Evolutionary conservation across 352 stramenopile species (phyloP), one percentile per base, ranked within the genome.

Genomic region (Globisporangium megalacanthum): DNA sequence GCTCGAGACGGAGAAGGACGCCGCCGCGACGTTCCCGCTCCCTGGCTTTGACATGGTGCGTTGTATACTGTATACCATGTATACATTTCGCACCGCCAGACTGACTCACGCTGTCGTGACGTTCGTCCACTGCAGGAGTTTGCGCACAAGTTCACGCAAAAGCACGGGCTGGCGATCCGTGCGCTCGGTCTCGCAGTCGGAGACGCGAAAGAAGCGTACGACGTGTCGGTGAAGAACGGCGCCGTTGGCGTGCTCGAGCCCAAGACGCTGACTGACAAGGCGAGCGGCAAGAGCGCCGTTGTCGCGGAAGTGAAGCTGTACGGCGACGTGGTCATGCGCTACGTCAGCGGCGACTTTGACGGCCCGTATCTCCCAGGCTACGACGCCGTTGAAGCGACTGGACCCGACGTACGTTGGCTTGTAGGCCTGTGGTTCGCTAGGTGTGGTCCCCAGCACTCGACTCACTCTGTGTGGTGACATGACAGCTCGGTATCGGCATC

Each of bases 281-380:
- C 68, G 29, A 88, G 70, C n/a, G 69, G 78, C 53, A 87, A 80
- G 65, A 62, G 52, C 15, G 67, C 52, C 1, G 77, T 71, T 1
- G 69, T 97, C 45, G 83, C 88, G 1, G 86, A 96, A 61, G 82
- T 97, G 25, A 78, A 88, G 60, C 62, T 94, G 8, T 96, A 96
- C 62, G 89, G 89, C 0, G 88, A 97, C 54, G 83, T 94, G 20
- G 89, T 97, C 17, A 69, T 97, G 19, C 83, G 89, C 36, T 96
- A 73, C 63, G 64, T 97, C 53, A 95, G 82, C 60, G 82, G 82
- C 45, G 69, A 86, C 62, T 92, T 82, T 54, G 62, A 75, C 10
- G 88, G 86, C 15, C 60, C 72, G n/a, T 94, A 89, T 64, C 55
- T 92, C 22, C 84, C 87, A 31, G 86, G 83, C 50, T 96, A 94